phyloP scores from a whole-genome alignment of 225 moss, liverwort and hornwort species.

The Sphagnum contortum region DNA sequence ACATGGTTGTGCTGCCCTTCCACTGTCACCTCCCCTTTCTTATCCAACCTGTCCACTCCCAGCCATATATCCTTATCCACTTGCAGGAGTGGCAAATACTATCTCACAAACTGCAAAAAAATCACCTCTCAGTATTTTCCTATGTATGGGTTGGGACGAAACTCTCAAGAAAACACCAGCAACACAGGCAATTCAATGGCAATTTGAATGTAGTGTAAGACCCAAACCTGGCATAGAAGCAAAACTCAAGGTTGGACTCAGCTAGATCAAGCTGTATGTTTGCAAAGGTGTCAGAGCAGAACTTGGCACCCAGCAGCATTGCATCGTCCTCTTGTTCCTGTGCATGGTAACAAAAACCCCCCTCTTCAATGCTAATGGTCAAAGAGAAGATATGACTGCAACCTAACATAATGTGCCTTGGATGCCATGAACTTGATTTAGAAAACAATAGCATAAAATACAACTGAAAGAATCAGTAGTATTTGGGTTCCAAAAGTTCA shows the following conservation, averaged over 20 bases:
- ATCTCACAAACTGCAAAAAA: constrained; percentile 3
- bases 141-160: too few relatives aligned
- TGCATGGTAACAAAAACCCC: not conserved
- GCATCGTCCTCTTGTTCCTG: constrained; percentile 49
- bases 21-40: constrained; percentile 4
- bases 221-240: constrained; percentile 36
- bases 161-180: too few relatives aligned
- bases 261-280: constrained; percentile 23
- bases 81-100: not conserved
- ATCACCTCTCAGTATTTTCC: too few relatives aligned
- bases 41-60: constrained; percentile 3
- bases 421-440: too few relatives aligned
- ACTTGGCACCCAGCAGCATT: constrained; percentile 36
- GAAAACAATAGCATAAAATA: too few relatives aligned
- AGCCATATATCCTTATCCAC: too few relatives aligned
- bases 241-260: constrained; percentile 28
- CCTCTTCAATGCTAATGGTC: not conserved
- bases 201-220: not conserved
- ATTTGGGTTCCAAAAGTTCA: too few relatives aligned
- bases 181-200: too few relatives aligned
- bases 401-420: too few relatives aligned
- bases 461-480: too few relatives aligned
- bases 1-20: constrained; percentile 24
- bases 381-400: not conserved
- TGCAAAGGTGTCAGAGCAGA: constrained; percentile 42